Base-by-base conservation (phyloP, 805 yeast species). In the Lachancea cidri region DNA sequence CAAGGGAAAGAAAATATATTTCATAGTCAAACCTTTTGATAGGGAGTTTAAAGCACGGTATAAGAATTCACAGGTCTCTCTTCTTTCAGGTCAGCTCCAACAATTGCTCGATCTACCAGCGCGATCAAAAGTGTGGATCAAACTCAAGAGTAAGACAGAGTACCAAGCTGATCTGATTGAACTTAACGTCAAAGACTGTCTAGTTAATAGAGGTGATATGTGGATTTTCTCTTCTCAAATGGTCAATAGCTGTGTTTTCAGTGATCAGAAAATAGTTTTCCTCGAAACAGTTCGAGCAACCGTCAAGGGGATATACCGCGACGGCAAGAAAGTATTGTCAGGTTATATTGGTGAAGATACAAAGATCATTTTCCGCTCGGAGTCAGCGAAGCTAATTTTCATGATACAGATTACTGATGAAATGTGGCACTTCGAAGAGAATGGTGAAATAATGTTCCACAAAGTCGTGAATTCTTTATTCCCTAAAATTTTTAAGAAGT, bases 401-500 rank as follows among this genome's bases (percentile, higher is more conserved):
- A 70, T 93, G 47, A 79, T 93, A 38, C 98, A 93, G 58, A 78
- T 89, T 46, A 85, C 97, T 1, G 75, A 83, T 30, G 99, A 93
- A 55, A 93, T 93, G 97, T 93, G 97, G 94, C 87, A 88, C 60
- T 93, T 93, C 62, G 98, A 93, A 62, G 96, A 89, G 55, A 84
- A 84, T 49, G 98, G 98, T 2, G 97, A 91, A 56, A 84, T 89
- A 40, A 77, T 87, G 76, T 91, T 91, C 60, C 91, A 89, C 60
- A 86, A 88, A 62, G 77, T 93, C 52, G 87, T 93, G 35, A 89
- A 91, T 58, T 84, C 94, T n/a, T 70, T 91, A 38, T 80, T 93
- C 41, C 99, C 99, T 0, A 83, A 81, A 44, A 81, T 91, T 29
- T 87, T 93, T 60, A 81, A 81, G 51, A 74, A 81, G 44, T 93